phyloP scores from a whole-genome alignment of 106 monocot species.

The Acanthochlamys bracteata region DNA sequence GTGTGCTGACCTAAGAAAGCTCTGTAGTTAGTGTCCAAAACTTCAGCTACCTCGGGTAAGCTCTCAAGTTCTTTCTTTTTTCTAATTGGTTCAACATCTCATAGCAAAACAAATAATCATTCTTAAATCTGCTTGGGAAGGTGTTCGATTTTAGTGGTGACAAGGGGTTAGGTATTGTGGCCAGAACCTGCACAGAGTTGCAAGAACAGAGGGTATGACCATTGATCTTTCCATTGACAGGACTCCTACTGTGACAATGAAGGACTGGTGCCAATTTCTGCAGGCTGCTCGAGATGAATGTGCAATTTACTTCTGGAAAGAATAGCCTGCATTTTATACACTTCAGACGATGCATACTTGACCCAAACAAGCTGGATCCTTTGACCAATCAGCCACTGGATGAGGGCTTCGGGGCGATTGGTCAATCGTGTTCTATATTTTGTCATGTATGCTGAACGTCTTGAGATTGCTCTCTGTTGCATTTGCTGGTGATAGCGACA shows the following conservation, averaged over 20 bases:
- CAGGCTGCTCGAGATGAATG: slow-evolving; percentile 24
- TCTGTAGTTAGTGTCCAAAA: slow-evolving; percentile 14
- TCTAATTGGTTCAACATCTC: no score
- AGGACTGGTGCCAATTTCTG: slow-evolving; percentile 27
- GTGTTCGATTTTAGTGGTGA: slow-evolving; percentile 36
- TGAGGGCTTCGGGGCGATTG: slow-evolving; percentile 42
- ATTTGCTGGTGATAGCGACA: slow-evolving; percentile 36
- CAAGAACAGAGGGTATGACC: slow-evolving; percentile 35
- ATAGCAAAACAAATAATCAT: background rate
- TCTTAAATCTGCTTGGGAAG: slow-evolving; percentile 1
- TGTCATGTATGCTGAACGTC: slow-evolving; percentile 28
- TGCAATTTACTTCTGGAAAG: slow-evolving; percentile 37
- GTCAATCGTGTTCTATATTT: slow-evolving; percentile 28
- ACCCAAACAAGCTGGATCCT: slow-evolving; percentile 24
- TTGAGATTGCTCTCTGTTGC: slow-evolving; percentile 44
- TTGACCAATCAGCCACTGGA: slow-evolving; percentile 21
- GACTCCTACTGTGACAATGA: slow-evolving; percentile 16
- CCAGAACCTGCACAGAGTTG: slow-evolving; percentile 29
- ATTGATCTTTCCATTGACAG: slow-evolving; percentile 6
- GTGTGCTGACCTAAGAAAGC: slow-evolving; percentile 13
- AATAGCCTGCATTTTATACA: slow-evolving; percentile 24
- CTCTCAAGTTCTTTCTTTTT: background rate
- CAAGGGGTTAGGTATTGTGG: slow-evolving; percentile 22
- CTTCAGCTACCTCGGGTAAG: slow-evolving; percentile 31
- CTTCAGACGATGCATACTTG: slow-evolving; percentile 31